These are phyloP conservation scores for Kalaharituber pfeilii DNA, from an alignment of 2,329 filamentous ascomycete species.

Conservation along the genomic window DNA sequence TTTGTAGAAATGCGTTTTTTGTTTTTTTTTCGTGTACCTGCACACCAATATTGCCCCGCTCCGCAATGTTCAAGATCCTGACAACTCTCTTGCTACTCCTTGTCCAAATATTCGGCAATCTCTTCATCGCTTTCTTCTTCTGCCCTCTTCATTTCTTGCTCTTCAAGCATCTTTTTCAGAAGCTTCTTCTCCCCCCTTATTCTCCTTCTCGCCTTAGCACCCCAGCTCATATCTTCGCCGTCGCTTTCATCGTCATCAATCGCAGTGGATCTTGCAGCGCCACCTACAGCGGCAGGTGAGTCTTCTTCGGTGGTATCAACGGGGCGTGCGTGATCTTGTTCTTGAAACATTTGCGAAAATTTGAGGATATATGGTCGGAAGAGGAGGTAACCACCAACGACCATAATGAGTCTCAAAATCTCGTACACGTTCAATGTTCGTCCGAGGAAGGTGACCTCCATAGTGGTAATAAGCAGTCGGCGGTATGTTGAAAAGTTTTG, in stretches of 20 bases:
- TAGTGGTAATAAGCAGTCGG: too few species aligned
- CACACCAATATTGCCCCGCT: not conserved
- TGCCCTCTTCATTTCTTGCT: conserved; percentile 38
- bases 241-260: conserved; percentile 38
- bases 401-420: conserved; percentile 51
- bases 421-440: conserved; percentile 38
- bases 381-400: conserved; percentile 56
- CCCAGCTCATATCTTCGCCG: conserved; percentile 40
- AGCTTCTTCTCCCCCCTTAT: conserved; percentile 51
- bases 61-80: not conserved
- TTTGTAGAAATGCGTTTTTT: not conserved
- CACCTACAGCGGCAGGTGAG: conserved; percentile 26
- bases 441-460: conserved; percentile 11
- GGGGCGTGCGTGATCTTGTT: conserved; percentile 42
- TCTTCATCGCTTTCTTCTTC: conserved; percentile 57
- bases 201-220: conserved; percentile 50
- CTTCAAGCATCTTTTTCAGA: conserved; percentile 36
- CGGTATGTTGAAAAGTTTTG: too few species aligned
- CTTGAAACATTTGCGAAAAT: conserved; percentile 44
- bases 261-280: conserved; percentile 5
- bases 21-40: not conserved
- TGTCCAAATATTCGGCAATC: conserved; percentile 50
- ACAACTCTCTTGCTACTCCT: conserved; percentile 23
- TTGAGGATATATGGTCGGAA: conserved; percentile 58
- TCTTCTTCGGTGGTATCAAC: conserved; percentile 27